Percentiles rank a stretch among this genome's conserved stretches.
Evolutionary conservation across 805 yeast genomes (phyloP).

Genomic region (Scheffersomyces coipomensis): DNA sequence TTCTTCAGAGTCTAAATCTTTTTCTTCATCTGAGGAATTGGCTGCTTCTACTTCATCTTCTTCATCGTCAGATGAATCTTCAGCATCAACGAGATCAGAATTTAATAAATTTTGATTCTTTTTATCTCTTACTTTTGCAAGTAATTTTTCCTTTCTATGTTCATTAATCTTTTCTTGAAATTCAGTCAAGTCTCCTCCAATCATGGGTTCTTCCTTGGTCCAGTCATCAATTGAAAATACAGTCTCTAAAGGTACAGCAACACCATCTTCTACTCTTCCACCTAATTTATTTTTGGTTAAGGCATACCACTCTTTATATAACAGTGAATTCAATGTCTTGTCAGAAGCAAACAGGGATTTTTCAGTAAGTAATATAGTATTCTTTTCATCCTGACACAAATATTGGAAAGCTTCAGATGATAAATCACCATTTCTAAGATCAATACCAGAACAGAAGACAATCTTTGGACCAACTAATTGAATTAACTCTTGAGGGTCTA

Average conservation of each 20-base stretch:
- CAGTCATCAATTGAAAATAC: slow-evolving; percentile 41
- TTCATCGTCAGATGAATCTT: slow-evolving; percentile 34
- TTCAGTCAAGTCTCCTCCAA: slow-evolving; percentile 47
- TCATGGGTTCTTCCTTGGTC: slow-evolving; percentile 48
- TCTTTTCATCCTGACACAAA: slow-evolving; percentile 62
- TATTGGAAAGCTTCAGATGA: slow-evolving; percentile 51
- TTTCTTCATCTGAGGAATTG: slow-evolving; percentile 25
- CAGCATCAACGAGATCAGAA: slow-evolving; percentile 31
- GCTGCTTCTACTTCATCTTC: slow-evolving; percentile 32
- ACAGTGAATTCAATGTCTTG: slow-evolving; percentile 46
- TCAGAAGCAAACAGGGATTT: slow-evolving; percentile 39
- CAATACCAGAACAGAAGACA: slow-evolving; percentile 72
- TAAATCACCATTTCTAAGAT: slow-evolving; percentile 61
- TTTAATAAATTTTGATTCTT: slow-evolving; percentile 38
- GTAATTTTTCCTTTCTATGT: slow-evolving; percentile 41
- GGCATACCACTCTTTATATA: slow-evolving; percentile 55
- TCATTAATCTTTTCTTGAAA: slow-evolving; percentile 47
- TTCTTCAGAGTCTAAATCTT: slow-evolving; percentile 24
- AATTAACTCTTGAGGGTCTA: slow-evolving; percentile 54
- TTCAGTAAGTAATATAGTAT: slow-evolving; percentile 77
- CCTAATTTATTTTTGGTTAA: slow-evolving; percentile 37
- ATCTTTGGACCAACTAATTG: slow-evolving; percentile 69
- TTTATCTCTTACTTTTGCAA: slow-evolving; percentile 42
- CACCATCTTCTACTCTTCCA: slow-evolving; percentile 52
- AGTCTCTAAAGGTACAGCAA: slow-evolving; percentile 52